Conservation (phyloP, 2,329 filamentous ascomycete genomes). For the Aspergillus uvarum region DNA sequence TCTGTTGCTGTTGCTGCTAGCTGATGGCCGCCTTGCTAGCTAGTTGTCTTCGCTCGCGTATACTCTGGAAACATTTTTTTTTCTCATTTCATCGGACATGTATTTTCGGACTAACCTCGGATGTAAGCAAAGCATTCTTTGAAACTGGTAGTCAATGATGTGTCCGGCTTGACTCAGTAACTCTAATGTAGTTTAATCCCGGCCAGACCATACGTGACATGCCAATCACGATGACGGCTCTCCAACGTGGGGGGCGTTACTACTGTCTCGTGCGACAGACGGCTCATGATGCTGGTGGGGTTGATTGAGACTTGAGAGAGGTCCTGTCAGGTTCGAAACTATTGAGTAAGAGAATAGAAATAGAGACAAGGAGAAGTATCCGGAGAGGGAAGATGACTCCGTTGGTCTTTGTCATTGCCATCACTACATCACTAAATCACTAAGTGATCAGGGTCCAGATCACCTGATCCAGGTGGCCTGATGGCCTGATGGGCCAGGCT, state of each 20-base stretch:
- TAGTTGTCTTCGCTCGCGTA: background rate
- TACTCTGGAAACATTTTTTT: no score
- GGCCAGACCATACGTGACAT: background rate
- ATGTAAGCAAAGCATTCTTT: background rate
- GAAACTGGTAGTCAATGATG: background rate
- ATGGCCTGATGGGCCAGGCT: background rate
- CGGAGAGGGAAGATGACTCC: background rate
- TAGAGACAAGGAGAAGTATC: background rate
- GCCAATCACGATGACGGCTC: conserved; percentile 1
- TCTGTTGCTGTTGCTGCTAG: background rate
- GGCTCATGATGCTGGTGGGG: background rate
- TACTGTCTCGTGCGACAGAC: background rate
- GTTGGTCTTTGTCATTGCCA: background rate
- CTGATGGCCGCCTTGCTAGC: background rate
- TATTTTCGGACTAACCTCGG: background rate
- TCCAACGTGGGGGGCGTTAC: background rate
- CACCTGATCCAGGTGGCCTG: background rate
- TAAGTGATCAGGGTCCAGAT: background rate
- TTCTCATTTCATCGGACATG: background rate
- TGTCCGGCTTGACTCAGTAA: background rate
- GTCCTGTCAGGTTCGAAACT: background rate
- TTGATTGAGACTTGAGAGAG: background rate
- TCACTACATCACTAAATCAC: background rate
- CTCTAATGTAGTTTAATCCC: conserved; percentile 3
- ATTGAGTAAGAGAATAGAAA: background rate